These are phyloP conservation scores for Neonectria ditissima DNA, from an alignment of 2,329 filamentous ascomycete species.

Conservation along the genomic window DNA sequence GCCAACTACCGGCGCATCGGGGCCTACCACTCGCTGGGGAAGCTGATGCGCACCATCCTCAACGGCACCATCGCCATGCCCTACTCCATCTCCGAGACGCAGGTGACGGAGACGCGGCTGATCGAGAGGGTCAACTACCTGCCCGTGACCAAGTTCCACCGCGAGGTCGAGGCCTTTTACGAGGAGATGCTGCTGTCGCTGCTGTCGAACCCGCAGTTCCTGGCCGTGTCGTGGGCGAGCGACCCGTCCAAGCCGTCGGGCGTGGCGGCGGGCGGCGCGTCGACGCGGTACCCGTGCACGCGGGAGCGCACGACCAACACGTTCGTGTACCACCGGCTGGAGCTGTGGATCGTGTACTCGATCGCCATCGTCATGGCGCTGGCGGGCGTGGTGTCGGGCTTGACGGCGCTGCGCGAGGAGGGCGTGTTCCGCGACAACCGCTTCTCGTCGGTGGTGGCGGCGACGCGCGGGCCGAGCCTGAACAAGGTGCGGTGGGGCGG, in stretches of 20 bases:
- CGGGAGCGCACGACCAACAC: slow-evolving; percentile 37
- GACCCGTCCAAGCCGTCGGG: slow-evolving; percentile 34
- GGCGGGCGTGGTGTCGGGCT: slow-evolving; percentile 35
- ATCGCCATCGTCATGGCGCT: slow-evolving; percentile 39
- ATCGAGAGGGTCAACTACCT: slow-evolving; percentile 40
- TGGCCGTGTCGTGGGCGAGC: slow-evolving; percentile 41
- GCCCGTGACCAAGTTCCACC: slow-evolving; percentile 31
- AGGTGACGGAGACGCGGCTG: slow-evolving; percentile 36
- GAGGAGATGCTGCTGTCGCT: slow-evolving; percentile 44
- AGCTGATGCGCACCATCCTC: slow-evolving; percentile 32
- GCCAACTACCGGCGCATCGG: slow-evolving; percentile 36
- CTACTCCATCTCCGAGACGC: slow-evolving; percentile 32
- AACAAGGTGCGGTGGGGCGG: slow-evolving; percentile 41
- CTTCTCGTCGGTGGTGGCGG: slow-evolving; percentile 43
- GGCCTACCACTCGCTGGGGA: slow-evolving; percentile 41
- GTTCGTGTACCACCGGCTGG: slow-evolving; percentile 36
- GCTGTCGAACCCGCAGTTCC: slow-evolving; percentile 42
- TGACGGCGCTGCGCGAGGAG: slow-evolving; percentile 40
- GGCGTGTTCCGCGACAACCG: slow-evolving; percentile 40
- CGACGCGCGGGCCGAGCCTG: slow-evolving; percentile 39
- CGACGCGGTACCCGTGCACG: slow-evolving; percentile 30
- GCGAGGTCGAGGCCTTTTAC: slow-evolving; percentile 39
- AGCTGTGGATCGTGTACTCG: slow-evolving; percentile 41
- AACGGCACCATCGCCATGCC: slow-evolving; percentile 43
- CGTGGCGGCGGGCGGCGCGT: slow-evolving; percentile 12